phyloP scores from a whole-genome alignment of 306 rosid genomes.

The Cucumis hystrix region DNA sequence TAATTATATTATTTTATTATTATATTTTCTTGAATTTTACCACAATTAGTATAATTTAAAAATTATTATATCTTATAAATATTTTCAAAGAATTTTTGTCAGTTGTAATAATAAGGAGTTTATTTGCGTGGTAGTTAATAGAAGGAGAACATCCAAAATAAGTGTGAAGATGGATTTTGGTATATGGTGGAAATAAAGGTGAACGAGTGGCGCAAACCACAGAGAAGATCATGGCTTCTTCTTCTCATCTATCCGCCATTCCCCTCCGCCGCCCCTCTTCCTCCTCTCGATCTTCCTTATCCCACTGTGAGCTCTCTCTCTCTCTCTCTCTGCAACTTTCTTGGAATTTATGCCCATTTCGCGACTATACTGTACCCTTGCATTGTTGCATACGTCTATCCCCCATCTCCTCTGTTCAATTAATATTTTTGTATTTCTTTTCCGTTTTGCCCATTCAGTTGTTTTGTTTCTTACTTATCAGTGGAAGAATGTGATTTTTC shows the following conservation, averaged over 20 bases:
- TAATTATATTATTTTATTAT: too few species aligned
- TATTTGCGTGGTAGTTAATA: too few species aligned
- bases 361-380: neutral
- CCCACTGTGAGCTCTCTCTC: constrained; percentile 15
- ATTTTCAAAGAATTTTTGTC: too few species aligned
- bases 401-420: neutral
- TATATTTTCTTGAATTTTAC: too few species aligned
- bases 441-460: neutral
- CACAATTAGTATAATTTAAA: too few species aligned
- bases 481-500: neutral
- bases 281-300: constrained; percentile 8
- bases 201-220: neutral
- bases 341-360: neutral
- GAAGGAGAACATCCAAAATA: too few species aligned
- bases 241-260: constrained; percentile 37
- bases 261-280: constrained; percentile 25
- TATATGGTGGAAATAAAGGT: neutral
- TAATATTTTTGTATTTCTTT: neutral
- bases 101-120: too few species aligned
- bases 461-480: neutral
- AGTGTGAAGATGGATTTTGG: too few species aligned
- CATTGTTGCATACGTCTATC: neutral
- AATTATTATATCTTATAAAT: too few species aligned
- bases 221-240: constrained; percentile 25
- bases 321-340: neutral